These are phyloP conservation scores for Penstemon davidsonii DNA, from an alignment of 257 asterid genomes.

Conservation along the genomic window DNA sequence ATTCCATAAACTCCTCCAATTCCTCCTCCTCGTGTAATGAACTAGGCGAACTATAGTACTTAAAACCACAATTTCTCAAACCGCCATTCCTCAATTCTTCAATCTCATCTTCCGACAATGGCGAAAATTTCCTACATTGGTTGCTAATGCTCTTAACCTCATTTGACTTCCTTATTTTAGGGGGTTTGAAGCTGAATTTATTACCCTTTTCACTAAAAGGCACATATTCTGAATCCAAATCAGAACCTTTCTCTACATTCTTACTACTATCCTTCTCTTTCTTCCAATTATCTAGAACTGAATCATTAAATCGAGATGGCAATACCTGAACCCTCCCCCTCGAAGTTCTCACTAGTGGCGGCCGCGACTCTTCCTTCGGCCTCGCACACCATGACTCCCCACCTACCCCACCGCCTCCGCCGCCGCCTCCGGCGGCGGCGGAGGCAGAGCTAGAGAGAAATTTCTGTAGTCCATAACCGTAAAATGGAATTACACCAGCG, in stretches of 20 bases:
- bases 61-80: conserved; percentile 24
- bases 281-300: conserved; percentile 91
- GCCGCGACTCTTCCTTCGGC: conserved; percentile 14
- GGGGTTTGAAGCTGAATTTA: conserved; percentile 39
- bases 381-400: not conserved
- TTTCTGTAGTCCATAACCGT: too few relatives aligned
- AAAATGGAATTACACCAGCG: too few relatives aligned
- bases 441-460: too few relatives aligned
- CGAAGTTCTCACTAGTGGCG: conserved; percentile 89
- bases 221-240: conserved; percentile 59
- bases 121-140: conserved; percentile 56
- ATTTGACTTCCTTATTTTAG: conserved; percentile 41
- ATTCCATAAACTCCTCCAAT: conserved; percentile 48
- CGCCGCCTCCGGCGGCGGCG: not conserved
- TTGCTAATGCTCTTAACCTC: conserved; percentile 27
- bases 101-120: conserved; percentile 58
- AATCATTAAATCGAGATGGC: conserved; percentile 94
- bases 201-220: conserved; percentile 43
- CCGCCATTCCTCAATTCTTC: conserved; percentile 53
- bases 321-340: conserved; percentile 94
- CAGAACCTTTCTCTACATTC: conserved; percentile 46
- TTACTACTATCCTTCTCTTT: conserved; percentile 66
- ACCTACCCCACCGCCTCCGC: conserved; percentile 2
- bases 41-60: too few relatives aligned
- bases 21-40: conserved; percentile 34